Evolutionary conservation across 768 basidiomycete species (phyloP), one percentile per base, ranked within the genome.

Genomic region (Hygrophorus pudorinus): DNA sequence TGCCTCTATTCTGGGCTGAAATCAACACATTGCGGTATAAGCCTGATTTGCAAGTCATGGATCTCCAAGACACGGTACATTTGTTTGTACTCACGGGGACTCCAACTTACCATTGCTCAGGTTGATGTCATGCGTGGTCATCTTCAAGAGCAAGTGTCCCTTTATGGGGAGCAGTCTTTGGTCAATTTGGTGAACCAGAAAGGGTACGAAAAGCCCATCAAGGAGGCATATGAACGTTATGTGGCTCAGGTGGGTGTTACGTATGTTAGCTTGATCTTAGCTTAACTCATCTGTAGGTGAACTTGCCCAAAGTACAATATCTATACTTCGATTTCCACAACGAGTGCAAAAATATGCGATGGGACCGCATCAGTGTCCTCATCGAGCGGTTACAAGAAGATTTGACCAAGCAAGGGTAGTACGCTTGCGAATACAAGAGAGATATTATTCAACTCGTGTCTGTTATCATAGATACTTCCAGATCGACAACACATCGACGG

Each of bases 281-380:
- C 47, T 39, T 43, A 44, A 46, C n/a, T 17, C 32, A n/a, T 10
- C 35, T 52, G 10, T 42, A 87, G 85, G 60, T 78, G 41, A 70
- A 78, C 53, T 55, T 84, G 28, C 70, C 80, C 3, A 70, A 79
- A 27, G 81, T 87, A 32, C 79, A 78, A 54, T 99, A 99, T 56
- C 72, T 85, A 51, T 96, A 97, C 65, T 99, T 97, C 55, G 96
- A 99, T 58, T 99, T 99, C 68, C 94, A 97, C 60, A 81, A 76
- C 48, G 92, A 98, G 61, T 97, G 93, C 70, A 85, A 79, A 58
- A 73, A 85, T 39, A 88, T 98, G 84, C 81, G 88, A 33, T 99
- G 90, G 80, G 90, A 99, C 58, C 78, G 92, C 37, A 88, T 99
- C 50, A 77, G 77, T 42, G 60, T 90, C 12, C 71, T 99, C 32